Conservation (phyloP, 306 rosid genomes). For the Astragalus membranaceus region DNA sequence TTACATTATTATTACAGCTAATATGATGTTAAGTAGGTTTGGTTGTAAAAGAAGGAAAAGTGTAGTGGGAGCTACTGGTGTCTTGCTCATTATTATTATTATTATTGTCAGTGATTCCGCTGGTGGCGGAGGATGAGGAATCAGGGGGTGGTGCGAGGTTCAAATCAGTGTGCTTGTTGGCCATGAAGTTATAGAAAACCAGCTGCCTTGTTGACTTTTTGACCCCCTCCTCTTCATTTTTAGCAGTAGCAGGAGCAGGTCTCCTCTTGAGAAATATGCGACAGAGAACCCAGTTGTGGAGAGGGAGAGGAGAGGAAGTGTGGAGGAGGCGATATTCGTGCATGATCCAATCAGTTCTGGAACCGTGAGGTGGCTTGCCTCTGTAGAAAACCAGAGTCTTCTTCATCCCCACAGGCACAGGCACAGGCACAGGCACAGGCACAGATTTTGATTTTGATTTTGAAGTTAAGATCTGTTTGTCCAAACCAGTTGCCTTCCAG, state of each 20-base stretch:
- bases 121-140: conserved; percentile 47
- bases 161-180: conserved; percentile 34
- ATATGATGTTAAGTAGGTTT: conserved; percentile 20
- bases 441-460: conserved; percentile 22
- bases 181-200: conserved; percentile 81
- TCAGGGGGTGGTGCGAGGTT: conserved; percentile 19
- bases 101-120: conserved; percentile 57
- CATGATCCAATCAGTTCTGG: conserved; percentile 96
- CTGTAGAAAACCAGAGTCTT: conserved; percentile 89
- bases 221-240: conserved; percentile 25
- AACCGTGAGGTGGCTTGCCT: conserved; percentile 88
- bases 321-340: conserved; percentile 96
- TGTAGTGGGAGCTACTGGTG: conserved; percentile 59
- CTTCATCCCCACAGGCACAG: conserved; percentile 64
- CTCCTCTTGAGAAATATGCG: conserved; percentile 92
- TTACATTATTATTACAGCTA: too few species aligned
- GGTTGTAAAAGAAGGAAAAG: conserved; percentile 37
- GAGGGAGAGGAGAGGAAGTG: neutral
- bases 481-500: conserved; percentile 96
- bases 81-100: conserved; percentile 48
- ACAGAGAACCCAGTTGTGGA: conserved; percentile 69
- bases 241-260: conserved; percentile 13
- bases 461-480: conserved; percentile 54
- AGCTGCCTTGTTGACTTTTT: neutral
- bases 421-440: conserved; percentile 32